Evolutionary conservation across 2,329 filamentous ascomycete genomes (phyloP).

Genomic region (Tetracladium maxilliforme): DNA sequence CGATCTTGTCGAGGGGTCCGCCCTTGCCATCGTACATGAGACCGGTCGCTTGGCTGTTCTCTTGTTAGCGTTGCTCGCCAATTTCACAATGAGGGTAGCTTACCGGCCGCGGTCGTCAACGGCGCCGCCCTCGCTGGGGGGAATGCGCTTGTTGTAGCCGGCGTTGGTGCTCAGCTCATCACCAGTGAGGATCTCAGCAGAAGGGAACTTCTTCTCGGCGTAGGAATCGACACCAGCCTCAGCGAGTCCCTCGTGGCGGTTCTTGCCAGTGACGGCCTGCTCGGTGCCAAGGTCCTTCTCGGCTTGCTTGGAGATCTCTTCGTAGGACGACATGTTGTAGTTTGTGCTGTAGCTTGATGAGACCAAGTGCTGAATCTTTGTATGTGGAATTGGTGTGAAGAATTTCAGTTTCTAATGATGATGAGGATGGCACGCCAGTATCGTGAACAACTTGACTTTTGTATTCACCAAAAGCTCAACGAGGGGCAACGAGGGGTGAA

Average conservation of each 20-base stretch:
- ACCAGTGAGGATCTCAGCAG: constrained; percentile 21
- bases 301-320: constrained; percentile 25
- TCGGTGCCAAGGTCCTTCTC: constrained; percentile 32
- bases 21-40: constrained; percentile 26
- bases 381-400: no score
- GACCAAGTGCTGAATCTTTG: no score
- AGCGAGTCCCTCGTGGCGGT: constrained; percentile 20
- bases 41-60: constrained; percentile 24
- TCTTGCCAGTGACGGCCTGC: constrained; percentile 28
- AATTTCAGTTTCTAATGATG: no score
- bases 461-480: no score
- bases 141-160: constrained; percentile 28
- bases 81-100: constrained; percentile 3
- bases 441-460: no score
- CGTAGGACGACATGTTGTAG: constrained; percentile 1
- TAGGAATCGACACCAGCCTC: constrained; percentile 25
- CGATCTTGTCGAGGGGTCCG: constrained; percentile 24
- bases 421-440: no score
- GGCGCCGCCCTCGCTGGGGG: constrained; percentile 26
- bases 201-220: constrained; percentile 27
- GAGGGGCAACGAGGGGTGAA: no score
- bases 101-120: constrained; percentile 29
- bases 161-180: constrained; percentile 28
- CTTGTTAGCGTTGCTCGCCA: not conserved
- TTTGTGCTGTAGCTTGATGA: no score